These are phyloP conservation scores for Amniculicola lignicola DNA, from an alignment of 495 filamentous ascomycete genomes.

Conservation along the genomic window DNA sequence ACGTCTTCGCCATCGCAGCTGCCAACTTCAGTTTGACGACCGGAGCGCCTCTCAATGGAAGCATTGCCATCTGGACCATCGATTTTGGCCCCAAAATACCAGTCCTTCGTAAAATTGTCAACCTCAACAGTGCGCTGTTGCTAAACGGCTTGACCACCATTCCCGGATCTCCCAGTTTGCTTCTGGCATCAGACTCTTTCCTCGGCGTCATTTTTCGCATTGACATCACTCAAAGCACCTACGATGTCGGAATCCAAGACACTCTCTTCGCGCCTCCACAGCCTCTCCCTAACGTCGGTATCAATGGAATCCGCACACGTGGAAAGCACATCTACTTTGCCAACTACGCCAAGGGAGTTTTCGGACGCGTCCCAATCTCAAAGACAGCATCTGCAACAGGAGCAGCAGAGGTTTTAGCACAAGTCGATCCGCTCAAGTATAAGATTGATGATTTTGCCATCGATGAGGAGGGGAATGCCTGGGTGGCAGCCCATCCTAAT, in stretches of 20 bases:
- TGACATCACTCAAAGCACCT: background rate
- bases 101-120: background rate
- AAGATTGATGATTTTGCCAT: background rate
- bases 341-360: background rate
- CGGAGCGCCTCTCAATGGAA: background rate
- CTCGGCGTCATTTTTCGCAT: background rate
- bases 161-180: background rate
- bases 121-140: background rate
- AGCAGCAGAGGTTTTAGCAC: background rate
- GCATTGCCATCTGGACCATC: background rate
- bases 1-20: background rate
- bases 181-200: background rate
- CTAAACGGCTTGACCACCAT: background rate
- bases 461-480: background rate
- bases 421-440: background rate
- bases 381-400: background rate
- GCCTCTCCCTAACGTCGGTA: background rate
- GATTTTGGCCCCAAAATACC: background rate
- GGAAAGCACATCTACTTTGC: background rate
- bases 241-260: background rate
- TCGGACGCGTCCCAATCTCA: background rate
- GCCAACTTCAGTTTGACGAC: background rate
- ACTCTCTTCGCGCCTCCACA: background rate
- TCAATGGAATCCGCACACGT: background rate
- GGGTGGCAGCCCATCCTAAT: background rate